A percentile compares a stretch with the other conserved stretches of the same genome.
Conservation (phyloP, 805 yeast genomes). For the Metschnikowia lachancei region DNA sequence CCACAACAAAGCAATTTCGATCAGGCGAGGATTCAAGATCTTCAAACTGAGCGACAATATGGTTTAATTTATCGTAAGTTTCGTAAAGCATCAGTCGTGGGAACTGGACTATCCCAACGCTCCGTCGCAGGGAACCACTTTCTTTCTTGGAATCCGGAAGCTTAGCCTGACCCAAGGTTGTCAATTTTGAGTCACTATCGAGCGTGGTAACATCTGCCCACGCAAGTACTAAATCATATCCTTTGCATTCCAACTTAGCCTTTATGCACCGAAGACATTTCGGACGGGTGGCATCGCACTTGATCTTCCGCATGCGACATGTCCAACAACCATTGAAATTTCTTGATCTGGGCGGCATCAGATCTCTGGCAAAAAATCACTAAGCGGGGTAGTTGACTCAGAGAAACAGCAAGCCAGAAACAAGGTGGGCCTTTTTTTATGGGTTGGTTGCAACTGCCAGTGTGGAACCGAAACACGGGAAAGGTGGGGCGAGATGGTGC, state of each 20-base stretch:
- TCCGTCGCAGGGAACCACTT: conserved; percentile 42
- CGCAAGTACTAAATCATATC: conserved; percentile 48
- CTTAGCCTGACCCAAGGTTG: conserved; percentile 19
- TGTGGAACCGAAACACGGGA: too few relatives aligned
- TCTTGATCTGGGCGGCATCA: conserved; percentile 24
- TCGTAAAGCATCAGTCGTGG: conserved; percentile 34
- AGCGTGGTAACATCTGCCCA: conserved; percentile 45
- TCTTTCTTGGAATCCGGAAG: conserved; percentile 23
- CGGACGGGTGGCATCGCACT: conserved; percentile 50
- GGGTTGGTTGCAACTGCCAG: too few relatives aligned
- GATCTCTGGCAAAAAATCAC: neutral
- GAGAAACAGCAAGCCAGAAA: too few relatives aligned
- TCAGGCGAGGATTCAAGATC: conserved; percentile 3
- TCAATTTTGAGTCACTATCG: conserved; percentile 18
- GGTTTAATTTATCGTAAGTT: conserved; percentile 40
- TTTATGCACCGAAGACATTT: conserved; percentile 46
- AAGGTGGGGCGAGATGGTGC: too few relatives aligned
- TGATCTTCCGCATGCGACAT: conserved; percentile 51
- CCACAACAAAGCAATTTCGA: conserved; percentile 1
- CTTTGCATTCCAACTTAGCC: conserved; percentile 46
- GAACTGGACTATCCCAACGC: conserved; percentile 43
- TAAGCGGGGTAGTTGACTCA: too few relatives aligned
- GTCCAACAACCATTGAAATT: conserved; percentile 56
- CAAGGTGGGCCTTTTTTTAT: too few relatives aligned
- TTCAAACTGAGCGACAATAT: conserved; percentile 35